Evolutionary conservation across 2,329 filamentous ascomycete genomes (phyloP).

Genomic region (Penicillium rolfsii): DNA sequence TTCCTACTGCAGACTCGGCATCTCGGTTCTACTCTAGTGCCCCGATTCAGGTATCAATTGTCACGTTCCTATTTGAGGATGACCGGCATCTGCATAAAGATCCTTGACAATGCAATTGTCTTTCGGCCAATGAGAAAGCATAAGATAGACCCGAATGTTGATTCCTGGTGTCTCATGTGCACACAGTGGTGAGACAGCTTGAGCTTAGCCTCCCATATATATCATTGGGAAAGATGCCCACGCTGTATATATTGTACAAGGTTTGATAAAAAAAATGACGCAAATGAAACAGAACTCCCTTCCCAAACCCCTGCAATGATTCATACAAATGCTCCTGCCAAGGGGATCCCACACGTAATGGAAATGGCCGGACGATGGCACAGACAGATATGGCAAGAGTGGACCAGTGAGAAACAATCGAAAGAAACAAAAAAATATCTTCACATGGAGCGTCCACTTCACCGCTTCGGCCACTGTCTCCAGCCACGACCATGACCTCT

Average conservation of each 20-base stretch:
- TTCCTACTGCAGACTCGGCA: neutral
- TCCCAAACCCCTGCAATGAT: constrained; percentile 30
- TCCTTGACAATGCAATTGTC: neutral
- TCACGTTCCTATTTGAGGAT: neutral
- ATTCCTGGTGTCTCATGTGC: constrained; percentile 6
- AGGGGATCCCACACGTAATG: constrained; percentile 9
- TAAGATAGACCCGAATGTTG: constrained; percentile 1
- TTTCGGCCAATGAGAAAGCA: neutral
- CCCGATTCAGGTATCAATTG: neutral
- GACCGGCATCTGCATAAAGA: neutral
- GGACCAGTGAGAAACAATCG: constrained; percentile 15
- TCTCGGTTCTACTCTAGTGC: neutral
- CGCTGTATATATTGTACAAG: constrained; percentile 28
- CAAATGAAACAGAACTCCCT: constrained; percentile 27
- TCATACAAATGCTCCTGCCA: constrained; percentile 25
- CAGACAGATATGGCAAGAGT: constrained; percentile 12
- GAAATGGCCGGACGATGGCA: constrained; percentile 8
- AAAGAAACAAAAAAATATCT: constrained; percentile 22
- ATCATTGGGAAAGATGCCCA: constrained; percentile 15
- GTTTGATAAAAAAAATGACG: constrained; percentile 19
- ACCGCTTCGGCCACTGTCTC: constrained; percentile 71
- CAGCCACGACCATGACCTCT: constrained; percentile 72
- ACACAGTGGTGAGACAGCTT: constrained; percentile 8
- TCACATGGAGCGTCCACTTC: constrained; percentile 20
- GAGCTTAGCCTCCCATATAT: constrained; percentile 6